Percentiles rank a stretch among this genome's conserved stretches.
Conservation (phyloP, 2,329 filamentous ascomycete species). For the Fusarium nurragi region DNA sequence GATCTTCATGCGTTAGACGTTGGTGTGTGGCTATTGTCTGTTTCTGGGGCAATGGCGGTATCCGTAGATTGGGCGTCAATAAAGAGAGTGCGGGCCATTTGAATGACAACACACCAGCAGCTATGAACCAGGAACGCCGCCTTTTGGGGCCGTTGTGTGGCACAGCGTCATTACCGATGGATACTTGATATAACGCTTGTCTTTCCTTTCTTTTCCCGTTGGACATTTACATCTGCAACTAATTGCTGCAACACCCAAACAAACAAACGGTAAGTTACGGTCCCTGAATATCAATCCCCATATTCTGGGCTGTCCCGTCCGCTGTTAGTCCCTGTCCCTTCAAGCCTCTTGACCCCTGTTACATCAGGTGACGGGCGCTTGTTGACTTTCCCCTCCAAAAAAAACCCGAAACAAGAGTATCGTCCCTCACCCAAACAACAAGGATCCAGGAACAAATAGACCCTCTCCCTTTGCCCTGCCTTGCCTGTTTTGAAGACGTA, state of each 20-base stretch:
- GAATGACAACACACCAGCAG: slow-evolving; percentile 38
- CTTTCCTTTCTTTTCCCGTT: neutral
- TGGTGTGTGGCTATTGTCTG: slow-evolving; percentile 29
- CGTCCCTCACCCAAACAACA: slow-evolving; percentile 37
- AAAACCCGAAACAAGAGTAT: slow-evolving; percentile 24
- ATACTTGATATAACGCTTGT: slow-evolving; percentile 13
- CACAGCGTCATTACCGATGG: slow-evolving; percentile 4
- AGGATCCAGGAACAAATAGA: slow-evolving; percentile 36
- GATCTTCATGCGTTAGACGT: slow-evolving; percentile 16
- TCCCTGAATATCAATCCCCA: slow-evolving; percentile 23
- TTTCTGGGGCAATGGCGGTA: slow-evolving; percentile 45
- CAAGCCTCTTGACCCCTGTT: slow-evolving; percentile 33
- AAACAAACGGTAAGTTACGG: slow-evolving; percentile 3
- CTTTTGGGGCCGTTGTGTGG: slow-evolving; percentile 12
- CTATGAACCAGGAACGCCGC: slow-evolving; percentile 5
- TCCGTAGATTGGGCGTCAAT: slow-evolving; percentile 46
- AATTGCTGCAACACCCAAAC: neutral
- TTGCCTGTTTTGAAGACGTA: slow-evolving; percentile 14
- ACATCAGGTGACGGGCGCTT: slow-evolving; percentile 44
- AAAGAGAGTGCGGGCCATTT: slow-evolving; percentile 32
- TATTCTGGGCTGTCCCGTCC: slow-evolving; percentile 11
- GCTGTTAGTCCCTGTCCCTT: slow-evolving; percentile 1
- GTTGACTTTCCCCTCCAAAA: slow-evolving; percentile 45
- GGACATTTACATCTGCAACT: slow-evolving; percentile 5
- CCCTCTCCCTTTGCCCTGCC: neutral